A percentile compares a stretch with the other conserved stretches of the same genome.
Conservation (phyloP, 2,329 filamentous ascomycete genomes). For the Bipolaris zeicola region DNA sequence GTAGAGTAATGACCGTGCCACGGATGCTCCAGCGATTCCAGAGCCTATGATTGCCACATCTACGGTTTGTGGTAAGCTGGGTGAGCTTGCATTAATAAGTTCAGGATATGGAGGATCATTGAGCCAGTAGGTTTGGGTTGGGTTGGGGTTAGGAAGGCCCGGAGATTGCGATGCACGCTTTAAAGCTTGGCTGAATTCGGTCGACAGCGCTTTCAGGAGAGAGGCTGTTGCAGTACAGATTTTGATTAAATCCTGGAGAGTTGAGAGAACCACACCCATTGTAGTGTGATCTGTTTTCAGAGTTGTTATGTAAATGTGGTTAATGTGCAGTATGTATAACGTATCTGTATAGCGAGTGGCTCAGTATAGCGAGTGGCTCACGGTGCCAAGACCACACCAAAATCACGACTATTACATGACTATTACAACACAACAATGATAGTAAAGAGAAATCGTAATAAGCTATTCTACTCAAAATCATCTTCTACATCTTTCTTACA, state of each 20-base stretch:
- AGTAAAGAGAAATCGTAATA: too few species aligned
- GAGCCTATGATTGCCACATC: slow-evolving; percentile 62
- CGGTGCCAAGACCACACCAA: too few species aligned
- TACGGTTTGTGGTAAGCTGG: slow-evolving; percentile 39
- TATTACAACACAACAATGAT: too few species aligned
- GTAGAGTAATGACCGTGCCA: slow-evolving; percentile 45
- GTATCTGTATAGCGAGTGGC: too few species aligned
- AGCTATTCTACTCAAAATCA: too few species aligned
- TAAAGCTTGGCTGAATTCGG: slow-evolving; percentile 13
- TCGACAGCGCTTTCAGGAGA: slow-evolving; percentile 4
- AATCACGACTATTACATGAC: too few species aligned
- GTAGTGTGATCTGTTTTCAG: too few species aligned
- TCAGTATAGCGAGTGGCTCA: too few species aligned
- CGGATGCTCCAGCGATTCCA: slow-evolving; percentile 58
- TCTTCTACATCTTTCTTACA: too few species aligned
- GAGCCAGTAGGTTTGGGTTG: slow-evolving; percentile 15
- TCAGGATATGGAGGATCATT: slow-evolving; percentile 14
- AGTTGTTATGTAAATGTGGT: too few species aligned
- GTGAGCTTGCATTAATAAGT: slow-evolving; percentile 6
- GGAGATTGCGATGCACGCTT: slow-evolving; percentile 15
- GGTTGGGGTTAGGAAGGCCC: slow-evolving; percentile 8
- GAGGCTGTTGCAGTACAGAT: not conserved
- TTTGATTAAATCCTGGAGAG: not conserved
- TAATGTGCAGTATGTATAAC: too few species aligned
- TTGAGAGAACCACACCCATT: slow-evolving; percentile 3